Base-by-base conservation (phyloP, 2,329 filamentous ascomycete genomes). In the Penicillium frequentans region DNA sequence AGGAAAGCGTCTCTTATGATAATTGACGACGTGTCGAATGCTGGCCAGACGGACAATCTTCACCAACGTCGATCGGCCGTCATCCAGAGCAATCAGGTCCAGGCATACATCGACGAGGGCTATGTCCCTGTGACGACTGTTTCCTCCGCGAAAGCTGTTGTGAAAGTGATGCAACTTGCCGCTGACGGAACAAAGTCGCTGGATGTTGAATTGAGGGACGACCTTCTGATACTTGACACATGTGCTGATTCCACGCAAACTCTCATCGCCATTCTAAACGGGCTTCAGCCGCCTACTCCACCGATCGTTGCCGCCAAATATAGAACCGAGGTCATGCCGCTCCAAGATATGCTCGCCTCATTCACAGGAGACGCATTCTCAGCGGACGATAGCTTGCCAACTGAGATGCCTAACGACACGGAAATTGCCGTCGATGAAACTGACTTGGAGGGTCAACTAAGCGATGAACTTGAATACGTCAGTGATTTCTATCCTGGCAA, bases 181-280 rank as follows among this genome's bases (percentile, higher is more conserved):
- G 78, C 79, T 1, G 82, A 86, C 35, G 84, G 82, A 0, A 81
- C 86, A 29, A 89, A 87, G 61, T 84, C 86, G 42, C 75, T 97
- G 14, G 88, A 95, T 64, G 82, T 97, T 1, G 90, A 96, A 61
- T 78, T 98, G 47, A 86, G 86, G 59, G 93, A 96, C 68, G 89
- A 96, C 62, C 81, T 99, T 1, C 81, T 99, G 52, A 88, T 99
- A 33, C 78, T 99, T 7, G 95, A 99, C 74, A 96, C 93, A 1
- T 99, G 96, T 68, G 95, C 95, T 29, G 95, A 99, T 74, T 99
- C 95, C 1, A 98, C 92, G 0, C 92, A 97, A 72, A 99, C 95
- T 0, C 81, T 99, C 14, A 88, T 96, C 52, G 82, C 84, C 2
- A 83, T 96, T 43, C 77, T 93, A 16, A 91, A 90, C 67, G 92